phyloP scores from a whole-genome alignment of 163 green algal genomes.

The Chlorella variabilis region DNA sequence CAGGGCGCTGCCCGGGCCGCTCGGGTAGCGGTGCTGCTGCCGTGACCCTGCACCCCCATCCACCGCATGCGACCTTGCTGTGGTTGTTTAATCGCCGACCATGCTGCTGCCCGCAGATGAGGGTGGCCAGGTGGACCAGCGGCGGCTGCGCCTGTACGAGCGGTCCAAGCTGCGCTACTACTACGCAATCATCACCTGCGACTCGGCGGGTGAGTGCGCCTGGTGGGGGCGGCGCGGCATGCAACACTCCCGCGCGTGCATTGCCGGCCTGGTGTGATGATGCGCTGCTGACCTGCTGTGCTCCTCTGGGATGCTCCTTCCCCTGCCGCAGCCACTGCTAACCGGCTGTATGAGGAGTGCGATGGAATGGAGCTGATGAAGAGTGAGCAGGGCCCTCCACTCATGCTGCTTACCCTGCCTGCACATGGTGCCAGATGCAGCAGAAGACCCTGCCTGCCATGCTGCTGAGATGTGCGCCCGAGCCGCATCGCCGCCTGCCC shows the following conservation, averaged over 20 bases:
- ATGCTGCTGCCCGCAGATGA: conserved; percentile 36
- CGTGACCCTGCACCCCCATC: background rate
- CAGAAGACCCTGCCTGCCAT: background rate
- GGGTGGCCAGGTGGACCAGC: conserved; percentile 63
- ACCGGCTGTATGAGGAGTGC: conserved; percentile 79
- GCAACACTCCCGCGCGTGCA: background rate
- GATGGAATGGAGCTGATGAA: conserved; percentile 75
- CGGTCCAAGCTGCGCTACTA: conserved; percentile 86
- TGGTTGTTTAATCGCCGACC: background rate
- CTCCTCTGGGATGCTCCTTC: background rate
- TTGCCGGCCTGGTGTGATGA: background rate
- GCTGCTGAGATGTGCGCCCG: background rate
- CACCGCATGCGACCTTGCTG: too few relatives aligned
- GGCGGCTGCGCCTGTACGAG: conserved; percentile 82
- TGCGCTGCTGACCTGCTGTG: background rate
- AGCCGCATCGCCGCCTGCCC: background rate
- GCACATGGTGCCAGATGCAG: background rate
- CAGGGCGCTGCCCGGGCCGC: background rate
- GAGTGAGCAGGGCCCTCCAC: conserved; percentile 14
- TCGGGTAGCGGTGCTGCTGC: background rate
- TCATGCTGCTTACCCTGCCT: background rate
- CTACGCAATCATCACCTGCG: conserved; percentile 86
- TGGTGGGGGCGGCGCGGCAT: background rate
- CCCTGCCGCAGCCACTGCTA: conserved; percentile 57
- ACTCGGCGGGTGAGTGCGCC: conserved; percentile 46